Base-by-base conservation (phyloP, 2,329 filamentous ascomycete species). In the Colletotrichum endophyticum region DNA sequence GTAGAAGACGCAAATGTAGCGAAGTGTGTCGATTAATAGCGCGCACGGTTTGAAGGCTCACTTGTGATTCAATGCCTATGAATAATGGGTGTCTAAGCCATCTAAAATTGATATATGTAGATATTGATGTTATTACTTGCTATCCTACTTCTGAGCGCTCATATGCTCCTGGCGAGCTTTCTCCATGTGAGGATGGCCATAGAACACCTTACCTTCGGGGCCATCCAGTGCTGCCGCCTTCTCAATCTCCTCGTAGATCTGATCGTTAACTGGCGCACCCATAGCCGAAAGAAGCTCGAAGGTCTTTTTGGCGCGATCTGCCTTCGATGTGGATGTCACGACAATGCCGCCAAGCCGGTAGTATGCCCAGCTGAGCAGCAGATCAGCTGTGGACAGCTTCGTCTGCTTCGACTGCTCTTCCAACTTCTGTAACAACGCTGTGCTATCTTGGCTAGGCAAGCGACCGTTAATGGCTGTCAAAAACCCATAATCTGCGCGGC, bases 321-420 rank as follows among this genome's bases (percentile, higher is more conserved):
- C 57, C 25, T 61, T 61, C 0, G 63, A 66, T 32, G 63, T 66
- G 32, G 63, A 66, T 53, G 39, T 66, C 63, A 66, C 63, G 1
- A 66, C 6, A 30, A 66, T 66, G 39, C 63, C 63, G 27, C 25
- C 63, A 27, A 49, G 63, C 12, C 63, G 36, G 4, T 66, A 32
- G 36, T 66, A 66, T 32, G 63, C 63, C 63, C 63, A 66, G 63
- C 63, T 66, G 19, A 66, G 63, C 19, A 66, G 63, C 39, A 66
- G 27, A 32, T 66, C 63, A 44, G 63, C 63, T 3, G 39, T n/a
- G 11, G 63, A 49, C 25, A 66, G 36, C 8, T n/a, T 53, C 27
- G 57, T 61, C 27, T 28, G 16, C 27, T 61, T 61, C 5, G 57
- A 61, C 57, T 13, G 57, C 57, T 61, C 57, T 61, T 61, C 16